Evolutionary conservation across 352 stramenopile species (phyloP).

Genomic region (Globisporangium cylindrosporum): DNA sequence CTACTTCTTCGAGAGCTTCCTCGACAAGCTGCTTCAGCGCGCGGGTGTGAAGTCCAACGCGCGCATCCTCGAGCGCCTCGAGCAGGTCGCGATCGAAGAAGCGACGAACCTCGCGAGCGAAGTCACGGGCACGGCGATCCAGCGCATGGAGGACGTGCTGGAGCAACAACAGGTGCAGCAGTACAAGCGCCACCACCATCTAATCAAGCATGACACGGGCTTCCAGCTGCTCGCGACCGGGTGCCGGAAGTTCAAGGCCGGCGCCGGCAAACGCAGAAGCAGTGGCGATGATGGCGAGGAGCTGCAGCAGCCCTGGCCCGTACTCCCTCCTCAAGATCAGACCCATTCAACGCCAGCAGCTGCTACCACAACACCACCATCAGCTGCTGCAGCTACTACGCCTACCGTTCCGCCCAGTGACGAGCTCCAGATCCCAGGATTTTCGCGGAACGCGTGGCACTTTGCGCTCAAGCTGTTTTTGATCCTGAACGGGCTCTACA

Average conservation of each 20-base stretch:
- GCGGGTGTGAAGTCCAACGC: constrained; percentile 4
- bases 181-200: constrained; percentile 3
- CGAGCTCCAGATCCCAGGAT: constrained; percentile 27
- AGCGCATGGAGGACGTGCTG: constrained; percentile 29
- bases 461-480: constrained; percentile 51
- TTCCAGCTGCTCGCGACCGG: constrained; percentile 21
- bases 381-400: neutral
- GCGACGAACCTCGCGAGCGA: constrained; percentile 22
- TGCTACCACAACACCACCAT: neutral
- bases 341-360: neutral
- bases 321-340: neutral
- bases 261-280: neutral
- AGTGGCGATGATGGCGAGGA: neutral
- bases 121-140: constrained; percentile 24
- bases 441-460: constrained; percentile 58
- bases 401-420: neutral
- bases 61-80: constrained; percentile 18
- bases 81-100: constrained; percentile 24
- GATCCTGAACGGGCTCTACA: constrained; percentile 69
- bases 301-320: neutral
- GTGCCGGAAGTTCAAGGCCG: neutral
- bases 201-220: constrained; percentile 19
- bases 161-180: constrained; percentile 14
- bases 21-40: constrained; percentile 6
- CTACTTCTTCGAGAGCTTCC: neutral